A percentile compares a stretch with the other conserved stretches of the same genome.
phyloP scores from a whole-genome alignment of 2,329 filamentous ascomycete genomes.

The Alternaria gansuensis region DNA sequence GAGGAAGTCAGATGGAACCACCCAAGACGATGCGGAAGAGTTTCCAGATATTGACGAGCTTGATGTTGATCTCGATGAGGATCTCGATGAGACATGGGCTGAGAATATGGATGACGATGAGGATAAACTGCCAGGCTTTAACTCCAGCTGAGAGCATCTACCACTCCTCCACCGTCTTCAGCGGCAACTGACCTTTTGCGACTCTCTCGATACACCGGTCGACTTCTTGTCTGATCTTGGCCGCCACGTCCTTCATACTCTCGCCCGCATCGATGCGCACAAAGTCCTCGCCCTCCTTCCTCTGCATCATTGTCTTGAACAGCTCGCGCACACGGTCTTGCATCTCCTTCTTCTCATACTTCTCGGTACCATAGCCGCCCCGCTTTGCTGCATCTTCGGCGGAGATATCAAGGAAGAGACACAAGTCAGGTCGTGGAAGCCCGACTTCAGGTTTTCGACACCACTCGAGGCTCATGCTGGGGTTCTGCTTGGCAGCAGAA shows the following conservation, averaged over 20 bases:
- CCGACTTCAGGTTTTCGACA: constrained; percentile 85
- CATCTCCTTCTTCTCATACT: constrained; percentile 86
- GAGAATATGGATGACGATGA: constrained; percentile 46
- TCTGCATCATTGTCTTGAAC: constrained; percentile 66
- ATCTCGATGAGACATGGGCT: constrained; percentile 49
- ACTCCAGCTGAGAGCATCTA: constrained; percentile 19
- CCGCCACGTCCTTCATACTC: constrained; percentile 61
- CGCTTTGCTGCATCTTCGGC: constrained; percentile 75
- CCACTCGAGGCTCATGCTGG: constrained; percentile 76
- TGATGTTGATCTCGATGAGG: constrained; percentile 46
- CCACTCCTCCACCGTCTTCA: constrained; percentile 46
- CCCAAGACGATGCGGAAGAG: constrained; percentile 25
- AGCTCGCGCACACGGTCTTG: constrained; percentile 79
- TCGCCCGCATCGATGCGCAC: constrained; percentile 64
- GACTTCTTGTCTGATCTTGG: constrained; percentile 40
- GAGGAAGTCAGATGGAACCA: constrained; percentile 37
- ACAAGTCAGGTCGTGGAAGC: constrained; percentile 84
- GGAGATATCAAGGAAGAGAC: constrained; percentile 85
- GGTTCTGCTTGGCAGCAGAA: constrained; percentile 84
- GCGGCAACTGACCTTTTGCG: constrained; percentile 27
- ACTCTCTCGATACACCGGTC: constrained; percentile 38
- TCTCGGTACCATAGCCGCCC: constrained; percentile 88
- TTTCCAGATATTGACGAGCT: constrained; percentile 31
- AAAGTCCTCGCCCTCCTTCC: constrained; percentile 62
- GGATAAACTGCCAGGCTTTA: constrained; percentile 16